These are phyloP conservation scores for Geranomyces variabilis DNA, from an alignment of 192 early-diverging fungal species.

Conservation along the genomic window DNA sequence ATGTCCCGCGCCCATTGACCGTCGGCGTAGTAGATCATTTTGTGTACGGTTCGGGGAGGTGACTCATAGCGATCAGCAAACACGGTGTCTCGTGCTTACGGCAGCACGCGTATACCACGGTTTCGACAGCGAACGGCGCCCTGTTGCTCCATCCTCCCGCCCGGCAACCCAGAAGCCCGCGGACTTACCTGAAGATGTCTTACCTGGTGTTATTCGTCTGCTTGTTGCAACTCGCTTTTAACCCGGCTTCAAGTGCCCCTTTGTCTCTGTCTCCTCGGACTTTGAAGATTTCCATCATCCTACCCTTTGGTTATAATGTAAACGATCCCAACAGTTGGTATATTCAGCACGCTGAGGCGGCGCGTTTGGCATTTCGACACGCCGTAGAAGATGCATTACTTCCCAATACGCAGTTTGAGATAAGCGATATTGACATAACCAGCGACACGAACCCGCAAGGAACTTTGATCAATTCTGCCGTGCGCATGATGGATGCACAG, in stretches of 20 bases:
- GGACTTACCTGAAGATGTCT: too few relatives aligned
- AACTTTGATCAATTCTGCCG: slow-evolving; percentile 2
- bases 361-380: not conserved
- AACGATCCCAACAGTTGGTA: not conserved
- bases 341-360: slow-evolving; percentile 9
- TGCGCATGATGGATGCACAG: not conserved
- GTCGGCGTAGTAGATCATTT: too few relatives aligned
- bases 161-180: too few relatives aligned
- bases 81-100: too few relatives aligned
- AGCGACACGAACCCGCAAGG: not conserved
- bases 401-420: not conserved
- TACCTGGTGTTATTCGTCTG: too few relatives aligned
- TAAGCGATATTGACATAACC: not conserved
- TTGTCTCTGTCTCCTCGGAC: slow-evolving; percentile 6
- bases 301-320: slow-evolving; percentile 4
- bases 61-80: too few relatives aligned
- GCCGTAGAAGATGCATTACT: not conserved
- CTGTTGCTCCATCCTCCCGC: too few relatives aligned
- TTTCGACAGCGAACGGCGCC: too few relatives aligned
- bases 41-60: too few relatives aligned
- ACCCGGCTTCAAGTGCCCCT: not conserved
- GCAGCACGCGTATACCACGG: too few relatives aligned
- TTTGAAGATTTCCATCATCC: not conserved
- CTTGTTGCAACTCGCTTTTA: too few relatives aligned
- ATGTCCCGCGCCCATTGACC: too few relatives aligned